Conservation (phyloP, 805 yeast genomes). For the Candida xiaguanensis region DNA sequence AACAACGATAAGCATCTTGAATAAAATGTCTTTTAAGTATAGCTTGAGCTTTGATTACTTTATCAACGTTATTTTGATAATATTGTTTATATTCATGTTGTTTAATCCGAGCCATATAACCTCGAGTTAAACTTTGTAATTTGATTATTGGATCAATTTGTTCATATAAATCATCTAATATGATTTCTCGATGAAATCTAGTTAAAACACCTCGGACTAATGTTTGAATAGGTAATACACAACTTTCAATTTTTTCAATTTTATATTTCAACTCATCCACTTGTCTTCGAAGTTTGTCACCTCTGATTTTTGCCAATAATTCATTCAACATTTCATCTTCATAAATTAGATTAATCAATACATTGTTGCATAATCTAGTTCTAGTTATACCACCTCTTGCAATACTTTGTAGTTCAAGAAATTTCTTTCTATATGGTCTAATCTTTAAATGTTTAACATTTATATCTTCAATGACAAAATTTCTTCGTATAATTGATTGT, state of each 20-base stretch:
- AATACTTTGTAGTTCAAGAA: conserved; percentile 39
- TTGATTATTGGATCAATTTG: conserved; percentile 34
- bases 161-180: conserved; percentile 50
- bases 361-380: conserved; percentile 38
- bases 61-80: conserved; percentile 54
- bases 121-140: conserved; percentile 58
- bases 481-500: conserved; percentile 39
- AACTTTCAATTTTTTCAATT: conserved; percentile 13
- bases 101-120: conserved; percentile 37
- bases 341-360: conserved; percentile 37
- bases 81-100: conserved; percentile 33
- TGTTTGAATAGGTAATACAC: conserved; percentile 50
- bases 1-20: conserved; percentile 67
- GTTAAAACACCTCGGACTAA: conserved; percentile 58
- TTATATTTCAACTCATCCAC: conserved; percentile 16
- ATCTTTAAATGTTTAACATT: conserved; percentile 10
- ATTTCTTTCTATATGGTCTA: conserved; percentile 4
- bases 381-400: conserved; percentile 45
- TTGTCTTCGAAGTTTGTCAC: conserved; percentile 32
- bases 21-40: conserved; percentile 63
- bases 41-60: conserved; percentile 72
- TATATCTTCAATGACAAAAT: conserved; percentile 23
- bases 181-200: conserved; percentile 53
- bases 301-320: conserved; percentile 44
- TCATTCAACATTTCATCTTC: conserved; percentile 35